Percentiles rank a stretch among this genome's conserved stretches.
These are phyloP conservation scores for Petunia axillaris DNA, from an alignment of 257 asterid genomes.

Conservation along the genomic window DNA sequence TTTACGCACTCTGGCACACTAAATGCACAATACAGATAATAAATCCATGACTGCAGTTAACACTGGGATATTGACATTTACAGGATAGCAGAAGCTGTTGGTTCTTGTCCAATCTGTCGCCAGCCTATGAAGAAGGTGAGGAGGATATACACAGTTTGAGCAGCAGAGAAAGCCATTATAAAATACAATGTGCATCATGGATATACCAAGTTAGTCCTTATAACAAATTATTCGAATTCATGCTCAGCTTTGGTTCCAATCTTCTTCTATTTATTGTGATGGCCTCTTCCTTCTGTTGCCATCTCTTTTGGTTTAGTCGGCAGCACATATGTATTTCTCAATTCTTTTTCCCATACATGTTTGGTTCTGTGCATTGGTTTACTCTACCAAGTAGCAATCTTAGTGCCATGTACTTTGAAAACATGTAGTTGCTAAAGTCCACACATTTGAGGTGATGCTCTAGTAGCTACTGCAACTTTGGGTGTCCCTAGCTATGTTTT, in stretches of 20 bases:
- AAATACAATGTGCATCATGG: background rate
- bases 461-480: too few species aligned
- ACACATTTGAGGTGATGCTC: background rate
- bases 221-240: background rate
- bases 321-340: background rate
- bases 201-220: background rate
- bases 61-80: constrained; percentile 30
- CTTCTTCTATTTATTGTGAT: background rate
- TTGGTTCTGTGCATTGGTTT: constrained; percentile 7
- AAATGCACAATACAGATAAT: background rate
- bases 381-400: background rate
- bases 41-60: background rate
- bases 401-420: background rate
- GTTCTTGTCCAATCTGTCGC: constrained; percentile 84
- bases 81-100: constrained; percentile 74
- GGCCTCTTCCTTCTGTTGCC: background rate
- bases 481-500: too few species aligned
- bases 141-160: constrained; percentile 78
- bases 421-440: background rate
- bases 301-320: background rate
- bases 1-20: background rate
- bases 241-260: background rate
- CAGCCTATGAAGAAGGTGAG: constrained; percentile 66
- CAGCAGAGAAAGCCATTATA: constrained; percentile 20
- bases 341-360: background rate